These are phyloP conservation scores for Pleurotus tuoliensis DNA, from an alignment of 768 basidiomycete species.

Conservation along the genomic window DNA sequence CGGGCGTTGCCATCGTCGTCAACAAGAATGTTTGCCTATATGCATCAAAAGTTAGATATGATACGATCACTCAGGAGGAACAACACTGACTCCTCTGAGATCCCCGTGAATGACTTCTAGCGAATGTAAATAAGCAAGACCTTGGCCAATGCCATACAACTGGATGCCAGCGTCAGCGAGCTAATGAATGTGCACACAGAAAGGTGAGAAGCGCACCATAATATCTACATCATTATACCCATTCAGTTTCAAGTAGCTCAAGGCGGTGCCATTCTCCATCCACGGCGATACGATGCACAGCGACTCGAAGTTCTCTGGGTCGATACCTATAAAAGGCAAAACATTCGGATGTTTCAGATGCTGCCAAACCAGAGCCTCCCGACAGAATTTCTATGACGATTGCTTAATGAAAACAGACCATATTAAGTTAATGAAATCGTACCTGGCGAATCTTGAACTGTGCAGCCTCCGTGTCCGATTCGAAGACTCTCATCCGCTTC, in stretches of 20 bases:
- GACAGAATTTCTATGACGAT: slow-evolving; percentile 18
- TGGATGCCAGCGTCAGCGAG: background rate
- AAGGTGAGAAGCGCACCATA: background rate
- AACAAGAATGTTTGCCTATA: slow-evolving; percentile 29
- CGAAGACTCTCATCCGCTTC: slow-evolving; percentile 23
- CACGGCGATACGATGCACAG: slow-evolving; percentile 10
- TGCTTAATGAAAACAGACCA: background rate
- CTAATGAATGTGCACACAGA: background rate
- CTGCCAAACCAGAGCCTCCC: slow-evolving; percentile 25
- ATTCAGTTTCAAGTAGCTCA: slow-evolving; percentile 6
- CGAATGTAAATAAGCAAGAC: slow-evolving; percentile 19
- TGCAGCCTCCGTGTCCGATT: background rate
- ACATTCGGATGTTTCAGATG: slow-evolving; percentile 23
- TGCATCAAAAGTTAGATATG: background rate
- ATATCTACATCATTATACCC: background rate
- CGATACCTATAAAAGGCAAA: slow-evolving; percentile 24
- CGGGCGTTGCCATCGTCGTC: slow-evolving; percentile 26
- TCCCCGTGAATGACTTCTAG: slow-evolving; percentile 20
- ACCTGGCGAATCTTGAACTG: slow-evolving; percentile 15
- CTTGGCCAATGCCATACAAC: slow-evolving; percentile 18
- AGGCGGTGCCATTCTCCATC: slow-evolving; percentile 9
- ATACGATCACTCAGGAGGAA: background rate
- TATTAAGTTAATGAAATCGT: background rate
- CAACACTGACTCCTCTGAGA: slow-evolving; percentile 15
- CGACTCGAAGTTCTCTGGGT: slow-evolving; percentile 16